Evolutionary conservation across 2,329 filamentous ascomycete species (phyloP).

Genomic region (Talaromyces sp.): DNA sequence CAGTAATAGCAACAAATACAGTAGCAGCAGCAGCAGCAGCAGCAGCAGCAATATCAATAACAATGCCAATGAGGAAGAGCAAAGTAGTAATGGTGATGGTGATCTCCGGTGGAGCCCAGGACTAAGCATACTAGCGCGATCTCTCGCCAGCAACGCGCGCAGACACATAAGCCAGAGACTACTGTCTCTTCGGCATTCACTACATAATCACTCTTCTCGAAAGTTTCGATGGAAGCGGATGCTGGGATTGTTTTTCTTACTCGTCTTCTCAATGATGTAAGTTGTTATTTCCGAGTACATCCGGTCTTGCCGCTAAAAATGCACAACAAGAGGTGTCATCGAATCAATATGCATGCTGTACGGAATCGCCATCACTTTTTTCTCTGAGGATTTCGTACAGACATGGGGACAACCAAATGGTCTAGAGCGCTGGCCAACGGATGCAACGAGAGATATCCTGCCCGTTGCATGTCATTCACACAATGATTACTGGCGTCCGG

Average conservation of each 20-base stretch:
- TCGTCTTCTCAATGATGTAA: slow-evolving; percentile 23
- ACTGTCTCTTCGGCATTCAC: neutral
- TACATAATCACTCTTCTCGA: neutral
- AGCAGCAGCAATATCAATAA: neutral
- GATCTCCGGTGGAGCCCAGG: neutral
- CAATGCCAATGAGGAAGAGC: neutral
- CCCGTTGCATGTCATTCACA: slow-evolving; percentile 31
- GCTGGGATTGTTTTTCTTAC: neutral
- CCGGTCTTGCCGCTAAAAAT: neutral
- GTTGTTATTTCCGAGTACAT: neutral
- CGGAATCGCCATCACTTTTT: slow-evolving; percentile 34
- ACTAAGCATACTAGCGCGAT: neutral
- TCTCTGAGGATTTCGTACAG: slow-evolving; percentile 36
- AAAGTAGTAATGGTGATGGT: neutral
- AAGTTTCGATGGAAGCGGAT: neutral
- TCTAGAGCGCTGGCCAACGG: slow-evolving; percentile 38
- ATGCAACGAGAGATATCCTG: slow-evolving; percentile 36
- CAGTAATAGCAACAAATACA: neutral
- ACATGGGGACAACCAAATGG: slow-evolving; percentile 31
- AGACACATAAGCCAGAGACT: neutral
- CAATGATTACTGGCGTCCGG: slow-evolving; percentile 38
- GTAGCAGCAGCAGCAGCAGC: too few species aligned
- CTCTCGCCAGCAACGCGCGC: neutral
- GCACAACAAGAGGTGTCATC: slow-evolving; percentile 29
- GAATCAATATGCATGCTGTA: slow-evolving; percentile 35